Conservation (phyloP, 2,329 filamentous ascomycete genomes). For the Curvularia eragrostidis region DNA sequence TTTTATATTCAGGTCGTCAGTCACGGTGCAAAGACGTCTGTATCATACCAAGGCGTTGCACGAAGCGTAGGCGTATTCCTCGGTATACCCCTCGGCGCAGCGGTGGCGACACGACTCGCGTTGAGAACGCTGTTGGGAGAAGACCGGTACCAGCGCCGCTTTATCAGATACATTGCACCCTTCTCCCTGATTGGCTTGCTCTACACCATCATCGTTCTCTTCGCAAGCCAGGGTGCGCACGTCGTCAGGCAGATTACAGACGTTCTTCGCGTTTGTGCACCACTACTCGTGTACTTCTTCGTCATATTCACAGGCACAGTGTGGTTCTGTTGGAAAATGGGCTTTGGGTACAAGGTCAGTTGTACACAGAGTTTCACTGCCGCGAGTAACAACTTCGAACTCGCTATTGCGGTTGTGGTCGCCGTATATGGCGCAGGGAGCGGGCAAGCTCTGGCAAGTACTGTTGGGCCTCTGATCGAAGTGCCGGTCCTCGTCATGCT, state of each 20-base stretch:
- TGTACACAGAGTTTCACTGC: slow-evolving; percentile 87
- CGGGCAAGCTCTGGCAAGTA: slow-evolving; percentile 80
- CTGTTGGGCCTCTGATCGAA: slow-evolving; percentile 85
- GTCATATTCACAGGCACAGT: slow-evolving; percentile 76
- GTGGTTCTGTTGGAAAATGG: slow-evolving; percentile 65
- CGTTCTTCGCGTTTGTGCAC: slow-evolving; percentile 80
- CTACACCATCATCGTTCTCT: slow-evolving; percentile 86
- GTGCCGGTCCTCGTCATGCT: slow-evolving; percentile 80
- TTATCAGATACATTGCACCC: slow-evolving; percentile 73
- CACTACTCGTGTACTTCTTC: slow-evolving; percentile 80
- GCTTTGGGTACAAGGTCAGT: slow-evolving; percentile 74
- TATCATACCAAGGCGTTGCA: slow-evolving; percentile 72
- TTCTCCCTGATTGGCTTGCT: slow-evolving; percentile 82
- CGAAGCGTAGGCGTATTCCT: slow-evolving; percentile 84
- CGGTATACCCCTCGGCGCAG: slow-evolving; percentile 79
- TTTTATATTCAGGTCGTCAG: slow-evolving; percentile 71
- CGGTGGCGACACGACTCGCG: slow-evolving; percentile 73
- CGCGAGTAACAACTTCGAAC: slow-evolving; percentile 91
- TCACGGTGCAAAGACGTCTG: slow-evolving; percentile 51
- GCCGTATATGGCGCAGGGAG: slow-evolving; percentile 79
- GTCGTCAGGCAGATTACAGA: slow-evolving; percentile 82
- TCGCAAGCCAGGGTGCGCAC: slow-evolving; percentile 83
- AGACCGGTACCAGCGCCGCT: slow-evolving; percentile 70
- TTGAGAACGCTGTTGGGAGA: slow-evolving; percentile 63
- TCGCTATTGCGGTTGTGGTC: slow-evolving; percentile 87